These are phyloP conservation scores for Apiotrichum gracile DNA, from an alignment of 1,284 basidiomycete genomes.

Conservation along the genomic window DNA sequence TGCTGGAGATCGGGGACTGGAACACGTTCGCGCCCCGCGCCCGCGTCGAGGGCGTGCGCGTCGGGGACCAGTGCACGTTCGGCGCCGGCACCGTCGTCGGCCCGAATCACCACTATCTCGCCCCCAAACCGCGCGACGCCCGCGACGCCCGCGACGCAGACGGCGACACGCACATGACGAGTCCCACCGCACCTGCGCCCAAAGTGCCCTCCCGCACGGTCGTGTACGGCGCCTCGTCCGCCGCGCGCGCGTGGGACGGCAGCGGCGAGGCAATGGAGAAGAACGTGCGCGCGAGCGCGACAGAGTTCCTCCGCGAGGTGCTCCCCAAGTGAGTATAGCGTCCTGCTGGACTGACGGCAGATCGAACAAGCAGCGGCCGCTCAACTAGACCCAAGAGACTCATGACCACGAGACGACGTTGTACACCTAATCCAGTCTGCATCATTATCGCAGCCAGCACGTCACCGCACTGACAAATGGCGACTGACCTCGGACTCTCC, in stretches of 20 bases:
- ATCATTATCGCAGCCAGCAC: too few relatives aligned
- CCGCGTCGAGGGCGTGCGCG: conserved; percentile 6
- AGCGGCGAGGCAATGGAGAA: conserved; percentile 75
- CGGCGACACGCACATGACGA: conserved; percentile 9
- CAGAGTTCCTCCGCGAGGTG: conserved; percentile 83
- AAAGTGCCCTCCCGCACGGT: conserved; percentile 74
- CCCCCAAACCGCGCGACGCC: neutral
- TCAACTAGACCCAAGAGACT: too few relatives aligned
- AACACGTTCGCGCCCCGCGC: conserved; percentile 6
- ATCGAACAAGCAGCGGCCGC: conserved; percentile 2
- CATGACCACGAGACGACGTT: too few relatives aligned
- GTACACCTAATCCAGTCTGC: too few relatives aligned
- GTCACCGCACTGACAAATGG: too few relatives aligned
- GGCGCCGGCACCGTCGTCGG: conserved; percentile 1
- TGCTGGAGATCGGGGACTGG: conserved; percentile 22
- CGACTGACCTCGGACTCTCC: too few relatives aligned
- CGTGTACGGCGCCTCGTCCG: conserved; percentile 68
- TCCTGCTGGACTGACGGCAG: neutral
- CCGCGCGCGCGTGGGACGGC: conserved; percentile 75
- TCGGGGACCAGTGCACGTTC: conserved; percentile 8
- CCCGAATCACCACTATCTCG: neutral
- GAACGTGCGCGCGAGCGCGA: conserved; percentile 77
- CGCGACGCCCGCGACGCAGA: too few relatives aligned
- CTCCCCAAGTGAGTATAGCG: conserved; percentile 60
- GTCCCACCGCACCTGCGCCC: conserved; percentile 1